Conservation (phyloP, 2,329 filamentous ascomycete species). For the Colletotrichum gloeosporioides region DNA sequence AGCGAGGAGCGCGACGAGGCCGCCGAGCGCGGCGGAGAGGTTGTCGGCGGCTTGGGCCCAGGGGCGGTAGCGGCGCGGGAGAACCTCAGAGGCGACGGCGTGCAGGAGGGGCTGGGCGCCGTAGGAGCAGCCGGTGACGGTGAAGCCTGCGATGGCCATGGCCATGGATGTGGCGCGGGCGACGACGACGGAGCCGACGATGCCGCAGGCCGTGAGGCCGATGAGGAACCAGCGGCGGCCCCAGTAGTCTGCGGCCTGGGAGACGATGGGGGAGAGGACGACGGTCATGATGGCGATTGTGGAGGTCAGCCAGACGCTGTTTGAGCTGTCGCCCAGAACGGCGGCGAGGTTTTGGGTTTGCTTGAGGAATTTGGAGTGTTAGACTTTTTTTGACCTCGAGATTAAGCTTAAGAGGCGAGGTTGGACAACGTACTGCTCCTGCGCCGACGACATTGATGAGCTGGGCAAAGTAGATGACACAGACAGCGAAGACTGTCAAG, state of each 20-base stretch:
- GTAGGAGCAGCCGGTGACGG: conserved; percentile 38
- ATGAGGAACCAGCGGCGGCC: conserved; percentile 45
- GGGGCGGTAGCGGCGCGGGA: conserved; percentile 30
- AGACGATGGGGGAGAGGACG: conserved; percentile 33
- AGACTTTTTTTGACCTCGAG: background rate
- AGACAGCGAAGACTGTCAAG: background rate
- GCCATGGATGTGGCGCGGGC: conserved; percentile 36
- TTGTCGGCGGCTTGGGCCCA: conserved; percentile 39
- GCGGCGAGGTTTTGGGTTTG: conserved; percentile 36
- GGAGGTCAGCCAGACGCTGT: conserved; percentile 38
- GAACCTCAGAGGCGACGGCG: conserved; percentile 42
- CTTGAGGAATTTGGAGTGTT: conserved; percentile 18
- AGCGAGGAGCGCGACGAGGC: conserved; percentile 44
- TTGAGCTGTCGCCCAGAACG: conserved; percentile 26
- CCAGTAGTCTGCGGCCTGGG: conserved; percentile 47
- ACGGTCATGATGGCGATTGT: conserved; percentile 36
- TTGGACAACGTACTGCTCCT: background rate
- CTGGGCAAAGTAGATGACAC: background rate
- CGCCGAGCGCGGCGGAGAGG: conserved; percentile 33
- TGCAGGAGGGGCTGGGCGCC: conserved; percentile 44
- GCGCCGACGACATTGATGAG: background rate
- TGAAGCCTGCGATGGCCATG: conserved; percentile 42
- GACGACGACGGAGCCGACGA: conserved; percentile 39
- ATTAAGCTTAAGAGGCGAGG: background rate
- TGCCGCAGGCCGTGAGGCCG: conserved; percentile 35